Evolutionary conservation across 768 basidiomycete genomes (phyloP).

Genomic region (Macrocybe gigantea): DNA sequence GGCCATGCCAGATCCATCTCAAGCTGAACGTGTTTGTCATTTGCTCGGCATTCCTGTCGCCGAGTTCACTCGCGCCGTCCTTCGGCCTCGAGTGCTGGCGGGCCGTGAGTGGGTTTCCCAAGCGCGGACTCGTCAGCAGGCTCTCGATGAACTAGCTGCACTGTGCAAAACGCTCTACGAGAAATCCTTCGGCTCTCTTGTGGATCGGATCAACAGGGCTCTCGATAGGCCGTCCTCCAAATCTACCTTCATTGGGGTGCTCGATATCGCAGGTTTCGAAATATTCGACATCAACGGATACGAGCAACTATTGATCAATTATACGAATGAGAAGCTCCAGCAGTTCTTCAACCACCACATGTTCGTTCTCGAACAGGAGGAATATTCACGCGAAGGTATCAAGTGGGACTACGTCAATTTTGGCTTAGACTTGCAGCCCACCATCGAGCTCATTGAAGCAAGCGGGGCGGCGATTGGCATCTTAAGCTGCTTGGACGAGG

Average conservation of each 20-base stretch:
- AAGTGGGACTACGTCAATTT: slow-evolving; percentile 99
- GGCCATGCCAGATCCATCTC: slow-evolving; percentile 70
- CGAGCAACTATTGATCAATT: slow-evolving; percentile 97
- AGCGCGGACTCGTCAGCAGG: slow-evolving; percentile 86
- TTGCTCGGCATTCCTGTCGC: slow-evolving; percentile 82
- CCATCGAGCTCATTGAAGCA: slow-evolving; percentile 95
- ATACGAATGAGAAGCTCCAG: slow-evolving; percentile 97
- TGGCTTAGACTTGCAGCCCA: slow-evolving; percentile 94
- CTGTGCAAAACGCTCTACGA: slow-evolving; percentile 96
- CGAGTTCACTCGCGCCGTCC: slow-evolving; percentile 84
- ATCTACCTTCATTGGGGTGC: slow-evolving; percentile 92
- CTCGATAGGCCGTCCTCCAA: slow-evolving; percentile 90
- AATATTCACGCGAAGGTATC: slow-evolving; percentile 93
- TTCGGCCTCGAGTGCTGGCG: slow-evolving; percentile 87
- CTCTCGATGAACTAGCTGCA: slow-evolving; percentile 85
- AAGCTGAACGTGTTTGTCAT: slow-evolving; percentile 87
- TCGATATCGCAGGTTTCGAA: slow-evolving; percentile 99
- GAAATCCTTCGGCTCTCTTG: slow-evolving; percentile 90
- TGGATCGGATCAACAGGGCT: slow-evolving; percentile 92
- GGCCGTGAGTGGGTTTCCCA: slow-evolving; percentile 97
- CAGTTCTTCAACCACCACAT: slow-evolving; percentile 99
- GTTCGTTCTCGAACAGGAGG: slow-evolving; percentile 99
- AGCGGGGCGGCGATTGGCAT: slow-evolving; percentile 81
- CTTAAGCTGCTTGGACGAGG: slow-evolving; percentile 90
- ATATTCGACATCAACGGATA: slow-evolving; percentile 94